phyloP scores from a whole-genome alignment of 1,139 yeast genomes.

The Protomyces inundatus region DNA sequence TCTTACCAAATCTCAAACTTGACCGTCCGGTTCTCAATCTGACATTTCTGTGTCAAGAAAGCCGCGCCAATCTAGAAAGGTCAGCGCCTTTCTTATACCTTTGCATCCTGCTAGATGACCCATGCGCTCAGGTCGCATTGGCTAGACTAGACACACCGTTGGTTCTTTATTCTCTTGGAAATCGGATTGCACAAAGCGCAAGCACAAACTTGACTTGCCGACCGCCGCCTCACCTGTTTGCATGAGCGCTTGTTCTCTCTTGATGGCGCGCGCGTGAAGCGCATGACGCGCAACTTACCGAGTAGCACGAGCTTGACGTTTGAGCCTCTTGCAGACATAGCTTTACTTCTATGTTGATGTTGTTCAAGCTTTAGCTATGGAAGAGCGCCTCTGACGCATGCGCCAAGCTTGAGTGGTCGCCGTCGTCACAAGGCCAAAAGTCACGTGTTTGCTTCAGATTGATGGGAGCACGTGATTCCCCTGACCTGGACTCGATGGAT shows the following conservation, averaged over 20 bases:
- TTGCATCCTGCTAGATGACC: background rate
- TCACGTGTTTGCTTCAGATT: too few relatives aligned
- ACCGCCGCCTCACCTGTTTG: slow-evolving; percentile 94
- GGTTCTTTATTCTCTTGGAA: slow-evolving; percentile 82
- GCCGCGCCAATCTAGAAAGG: slow-evolving; percentile 71
- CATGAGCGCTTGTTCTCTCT: slow-evolving; percentile 71
- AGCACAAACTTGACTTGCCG: slow-evolving; percentile 87
- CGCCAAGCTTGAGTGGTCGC: too few relatives aligned
- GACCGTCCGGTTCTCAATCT: slow-evolving; percentile 81
- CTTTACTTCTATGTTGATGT: background rate
- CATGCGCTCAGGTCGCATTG: background rate
- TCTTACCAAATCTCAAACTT: slow-evolving; percentile 85
- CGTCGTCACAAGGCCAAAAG: too few relatives aligned
- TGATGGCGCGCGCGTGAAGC: background rate
- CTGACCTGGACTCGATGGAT: too few relatives aligned
- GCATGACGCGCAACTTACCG: slow-evolving; percentile 17
- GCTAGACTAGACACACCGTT: background rate
- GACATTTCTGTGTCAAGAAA: slow-evolving; percentile 88
- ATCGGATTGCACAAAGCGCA: slow-evolving; percentile 90
- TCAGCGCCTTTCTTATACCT: background rate
- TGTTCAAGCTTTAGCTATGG: too few relatives aligned
- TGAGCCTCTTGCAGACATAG: slow-evolving; percentile 8
- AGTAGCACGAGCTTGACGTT: slow-evolving; percentile 32
- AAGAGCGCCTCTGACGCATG: too few relatives aligned
- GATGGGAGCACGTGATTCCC: too few relatives aligned